Conservation (phyloP, 257 asterid species). For the Nicotiana knightiana region DNA sequence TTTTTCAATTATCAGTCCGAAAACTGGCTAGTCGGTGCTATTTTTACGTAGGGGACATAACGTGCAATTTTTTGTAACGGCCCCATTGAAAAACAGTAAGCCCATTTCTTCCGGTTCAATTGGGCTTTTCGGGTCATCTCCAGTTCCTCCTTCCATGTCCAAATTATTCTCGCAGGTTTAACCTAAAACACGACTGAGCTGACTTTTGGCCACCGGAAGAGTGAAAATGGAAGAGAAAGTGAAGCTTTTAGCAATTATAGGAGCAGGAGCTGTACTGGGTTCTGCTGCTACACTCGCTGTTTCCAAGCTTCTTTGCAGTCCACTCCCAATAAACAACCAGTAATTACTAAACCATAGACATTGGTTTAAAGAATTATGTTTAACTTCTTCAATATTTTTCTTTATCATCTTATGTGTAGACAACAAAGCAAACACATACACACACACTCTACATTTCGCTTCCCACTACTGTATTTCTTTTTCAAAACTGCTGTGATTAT, state of each 20-base stretch:
- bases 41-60: no score
- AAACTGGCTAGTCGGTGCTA: no score
- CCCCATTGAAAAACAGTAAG: no score
- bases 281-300: conserved; percentile 63
- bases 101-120: background rate
- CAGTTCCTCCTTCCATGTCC: background rate
- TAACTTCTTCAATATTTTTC: background rate
- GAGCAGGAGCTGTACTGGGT: conserved; percentile 72
- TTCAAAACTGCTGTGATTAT: no score
- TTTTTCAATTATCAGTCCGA: no score
- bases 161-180: background rate
- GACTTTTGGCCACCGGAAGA: background rate
- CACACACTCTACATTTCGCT: background rate
- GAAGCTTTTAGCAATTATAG: conserved; percentile 44
- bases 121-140: background rate
- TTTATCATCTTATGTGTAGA: background rate
- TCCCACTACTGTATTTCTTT: no score
- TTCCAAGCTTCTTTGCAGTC: conserved; percentile 51
- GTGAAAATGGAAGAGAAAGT: conserved; percentile 51
- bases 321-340: background rate
- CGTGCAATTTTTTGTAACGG: no score
- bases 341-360: background rate
- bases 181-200: background rate
- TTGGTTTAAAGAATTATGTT: background rate
- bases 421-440: background rate